Conservation (phyloP, 2,329 filamentous ascomycete species). For the Aspergillus sergii region DNA sequence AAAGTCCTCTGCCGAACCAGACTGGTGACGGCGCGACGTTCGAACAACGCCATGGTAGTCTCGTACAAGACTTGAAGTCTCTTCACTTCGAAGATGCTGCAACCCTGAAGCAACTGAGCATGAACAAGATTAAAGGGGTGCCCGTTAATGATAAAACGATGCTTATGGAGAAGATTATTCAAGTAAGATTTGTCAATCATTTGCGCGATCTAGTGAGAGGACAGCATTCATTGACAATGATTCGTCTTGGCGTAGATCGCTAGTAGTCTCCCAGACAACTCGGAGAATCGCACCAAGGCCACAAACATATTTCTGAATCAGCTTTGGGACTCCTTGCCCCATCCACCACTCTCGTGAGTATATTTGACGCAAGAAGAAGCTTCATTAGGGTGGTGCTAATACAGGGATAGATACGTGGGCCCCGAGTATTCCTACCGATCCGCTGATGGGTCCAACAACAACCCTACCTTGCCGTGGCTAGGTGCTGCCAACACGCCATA, state of each 20-base stretch:
- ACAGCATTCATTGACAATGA: not conserved
- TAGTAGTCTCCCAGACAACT: slow-evolving; percentile 63
- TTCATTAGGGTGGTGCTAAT: slow-evolving; percentile 14
- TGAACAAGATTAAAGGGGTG: slow-evolving; percentile 64
- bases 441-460: slow-evolving; percentile 73
- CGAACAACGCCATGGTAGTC: slow-evolving; percentile 52
- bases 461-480: slow-evolving; percentile 65
- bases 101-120: slow-evolving; percentile 64
- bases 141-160: slow-evolving; percentile 75
- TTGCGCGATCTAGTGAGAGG: not conserved
- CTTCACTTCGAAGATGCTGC: slow-evolving; percentile 62
- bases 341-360: slow-evolving; percentile 67
- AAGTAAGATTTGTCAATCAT: slow-evolving; percentile 35
- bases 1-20: slow-evolving; percentile 64
- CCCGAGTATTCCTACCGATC: slow-evolving; percentile 66
- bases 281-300: slow-evolving; percentile 62
- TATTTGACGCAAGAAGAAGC: not conserved
- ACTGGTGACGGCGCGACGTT: slow-evolving; percentile 65
- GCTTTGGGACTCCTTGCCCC: slow-evolving; percentile 72
- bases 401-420: slow-evolving; percentile 42
- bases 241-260: slow-evolving; percentile 54
- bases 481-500: slow-evolving; percentile 70
- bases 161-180: slow-evolving; percentile 73
- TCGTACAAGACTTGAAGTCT: slow-evolving; percentile 61
- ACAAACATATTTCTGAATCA: slow-evolving; percentile 69